phyloP scores from a whole-genome alignment of 129 eudicot genomes.

The Deinandra increscens region DNA sequence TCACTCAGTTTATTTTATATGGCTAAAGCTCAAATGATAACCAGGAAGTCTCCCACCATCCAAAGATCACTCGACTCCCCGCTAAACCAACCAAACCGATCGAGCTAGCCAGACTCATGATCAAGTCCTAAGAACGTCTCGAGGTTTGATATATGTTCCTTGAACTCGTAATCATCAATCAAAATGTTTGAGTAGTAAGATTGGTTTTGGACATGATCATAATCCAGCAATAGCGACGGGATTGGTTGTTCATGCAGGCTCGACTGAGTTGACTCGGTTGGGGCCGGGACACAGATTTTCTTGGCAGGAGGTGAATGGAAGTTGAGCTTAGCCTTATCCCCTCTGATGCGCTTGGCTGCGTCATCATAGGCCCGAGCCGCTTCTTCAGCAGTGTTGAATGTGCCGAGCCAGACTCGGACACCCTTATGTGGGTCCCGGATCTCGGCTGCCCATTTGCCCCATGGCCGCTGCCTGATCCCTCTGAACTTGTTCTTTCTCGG shows the following conservation, averaged over 20 bases:
- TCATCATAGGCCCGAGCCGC: conserved; percentile 81
- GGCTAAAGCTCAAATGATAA: conserved; percentile 13
- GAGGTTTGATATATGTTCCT: conserved; percentile 59
- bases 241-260: conserved; percentile 9
- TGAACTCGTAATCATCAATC: conserved; percentile 38
- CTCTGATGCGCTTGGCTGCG: conserved; percentile 78
- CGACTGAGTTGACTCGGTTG: conserved; percentile 29
- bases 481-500: conserved; percentile 57
- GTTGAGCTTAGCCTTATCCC: conserved; percentile 90
- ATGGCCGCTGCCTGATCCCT: conserved; percentile 91
- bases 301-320: conserved; percentile 56
- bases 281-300: conserved; percentile 28
- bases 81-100: conserved; percentile 31
- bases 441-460: conserved; percentile 99
- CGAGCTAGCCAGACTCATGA: conserved; percentile 29
- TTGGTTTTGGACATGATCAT: conserved; percentile 18
- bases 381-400: conserved; percentile 71
- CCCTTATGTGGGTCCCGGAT: conserved; percentile 87
- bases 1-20: neutral
- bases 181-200: conserved; percentile 17
- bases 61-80: conserved; percentile 47
- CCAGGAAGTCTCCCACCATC: conserved; percentile 53
- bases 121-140: conserved; percentile 63
- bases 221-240: conserved; percentile 13
- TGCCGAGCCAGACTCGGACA: conserved; percentile 87